phyloP scores from a whole-genome alignment of 2,329 filamentous ascomycete genomes.

The Fusarium austroafricanum region DNA sequence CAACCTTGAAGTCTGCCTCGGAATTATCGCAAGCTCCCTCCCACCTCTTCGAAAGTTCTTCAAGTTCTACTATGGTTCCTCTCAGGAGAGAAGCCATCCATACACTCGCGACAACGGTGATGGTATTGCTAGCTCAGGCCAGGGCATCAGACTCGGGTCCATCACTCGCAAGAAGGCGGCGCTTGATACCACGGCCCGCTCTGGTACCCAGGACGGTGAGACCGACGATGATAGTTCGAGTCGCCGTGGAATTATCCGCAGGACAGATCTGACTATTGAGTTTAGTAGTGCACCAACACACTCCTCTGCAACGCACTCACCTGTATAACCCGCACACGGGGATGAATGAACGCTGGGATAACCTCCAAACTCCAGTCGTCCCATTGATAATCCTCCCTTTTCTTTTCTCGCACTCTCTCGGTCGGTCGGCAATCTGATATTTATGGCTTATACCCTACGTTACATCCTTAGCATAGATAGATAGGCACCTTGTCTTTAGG shows the following conservation, averaged over 20 bases:
- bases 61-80: constrained; percentile 7
- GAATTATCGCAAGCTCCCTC: constrained; percentile 7
- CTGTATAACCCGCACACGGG: too few relatives aligned
- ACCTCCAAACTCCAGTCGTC: too few relatives aligned
- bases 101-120: neutral
- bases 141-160: neutral
- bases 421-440: too few relatives aligned
- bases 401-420: too few relatives aligned
- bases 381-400: too few relatives aligned
- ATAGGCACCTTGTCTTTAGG: too few relatives aligned
- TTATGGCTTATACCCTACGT: too few relatives aligned
- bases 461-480: too few relatives aligned
- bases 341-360: too few relatives aligned
- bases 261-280: neutral
- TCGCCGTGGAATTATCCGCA: neutral
- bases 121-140: too few relatives aligned
- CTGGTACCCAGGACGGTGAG: neutral
- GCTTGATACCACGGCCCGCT: neutral
- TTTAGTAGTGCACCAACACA: too few relatives aligned
- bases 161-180: neutral
- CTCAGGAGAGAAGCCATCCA: neutral
- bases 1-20: constrained; percentile 2
- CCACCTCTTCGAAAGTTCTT: constrained; percentile 11
- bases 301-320: too few relatives aligned
- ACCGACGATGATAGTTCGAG: constrained; percentile 12